Evolutionary conservation across 148 eudicot species (phyloP).

Genomic region (Cornus controversa): DNA sequence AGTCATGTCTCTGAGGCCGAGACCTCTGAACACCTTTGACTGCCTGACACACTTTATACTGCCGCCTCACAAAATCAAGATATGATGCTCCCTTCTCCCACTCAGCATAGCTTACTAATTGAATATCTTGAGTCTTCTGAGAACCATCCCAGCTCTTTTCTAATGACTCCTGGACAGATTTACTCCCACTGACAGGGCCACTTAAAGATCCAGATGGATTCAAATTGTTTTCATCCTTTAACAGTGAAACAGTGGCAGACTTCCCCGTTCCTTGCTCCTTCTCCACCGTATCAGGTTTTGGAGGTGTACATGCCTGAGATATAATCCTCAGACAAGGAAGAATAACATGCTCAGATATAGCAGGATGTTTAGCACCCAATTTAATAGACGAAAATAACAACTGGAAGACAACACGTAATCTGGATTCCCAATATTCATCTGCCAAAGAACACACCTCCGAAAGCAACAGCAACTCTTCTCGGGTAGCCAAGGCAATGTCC

Average conservation of each 20-base stretch:
- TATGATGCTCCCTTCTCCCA: constrained; percentile 99
- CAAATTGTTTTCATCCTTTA: constrained; percentile 53
- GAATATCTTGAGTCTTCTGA: constrained; percentile 80
- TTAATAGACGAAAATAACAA: constrained; percentile 90
- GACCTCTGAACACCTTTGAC: constrained; percentile 68
- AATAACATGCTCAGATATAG: constrained; percentile 95
- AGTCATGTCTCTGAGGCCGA: constrained; percentile 75
- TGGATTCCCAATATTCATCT: constrained; percentile 98
- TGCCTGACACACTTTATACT: constrained; percentile 81
- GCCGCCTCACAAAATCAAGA: constrained; percentile 99
- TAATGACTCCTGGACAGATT: constrained; percentile 45
- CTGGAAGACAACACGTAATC: constrained; percentile 93
- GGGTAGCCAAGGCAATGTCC: constrained; percentile 93
- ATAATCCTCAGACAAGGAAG: constrained; percentile 95
- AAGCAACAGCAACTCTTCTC: constrained; percentile 90
- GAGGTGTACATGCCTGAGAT: constrained; percentile 98
- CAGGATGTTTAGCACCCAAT: constrained; percentile 93
- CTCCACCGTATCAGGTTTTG: constrained; percentile 80
- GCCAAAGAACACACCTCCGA: constrained; percentile 94
- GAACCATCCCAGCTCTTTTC: constrained; percentile 83
- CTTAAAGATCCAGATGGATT: constrained; percentile 40
- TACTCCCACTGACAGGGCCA: constrained; percentile 45
- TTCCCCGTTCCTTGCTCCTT: constrained; percentile 61
- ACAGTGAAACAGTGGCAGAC: constrained; percentile 34
- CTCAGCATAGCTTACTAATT: constrained; percentile 84